A percentile compares a stretch with the other conserved stretches of the same genome.
Conservation (phyloP, 345 rosid genomes). For the Kandelia obovata region DNA sequence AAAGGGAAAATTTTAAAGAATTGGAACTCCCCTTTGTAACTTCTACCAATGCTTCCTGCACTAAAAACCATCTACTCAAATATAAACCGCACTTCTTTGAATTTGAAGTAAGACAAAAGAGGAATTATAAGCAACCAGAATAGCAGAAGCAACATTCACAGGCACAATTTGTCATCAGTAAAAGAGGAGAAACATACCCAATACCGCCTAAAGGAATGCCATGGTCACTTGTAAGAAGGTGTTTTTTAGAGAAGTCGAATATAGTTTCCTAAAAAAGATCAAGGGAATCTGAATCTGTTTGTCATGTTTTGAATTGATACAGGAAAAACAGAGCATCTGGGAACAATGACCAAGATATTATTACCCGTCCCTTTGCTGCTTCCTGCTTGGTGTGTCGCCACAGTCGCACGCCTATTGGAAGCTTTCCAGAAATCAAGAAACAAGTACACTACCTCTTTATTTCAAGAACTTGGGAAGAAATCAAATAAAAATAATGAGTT, state of each 20-base stretch:
- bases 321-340: background rate
- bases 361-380: conserved; percentile 67
- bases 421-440: conserved; percentile 28
- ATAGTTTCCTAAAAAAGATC: conserved; percentile 41
- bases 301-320: background rate
- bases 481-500: background rate
- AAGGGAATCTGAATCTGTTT: conserved; percentile 1
- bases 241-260: conserved; percentile 51
- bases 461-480: background rate
- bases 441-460: background rate
- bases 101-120: background rate
- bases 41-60: conserved; percentile 74
- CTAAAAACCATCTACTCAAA: conserved; percentile 26
- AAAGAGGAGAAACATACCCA: conserved; percentile 45
- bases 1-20: conserved; percentile 48
- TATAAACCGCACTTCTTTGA: background rate
- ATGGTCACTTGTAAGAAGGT: conserved; percentile 48
- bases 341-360: background rate
- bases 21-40: conserved; percentile 64
- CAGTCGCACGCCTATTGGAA: conserved; percentile 57
- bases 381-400: conserved; percentile 48
- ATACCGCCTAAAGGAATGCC: conserved; percentile 75
- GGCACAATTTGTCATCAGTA: background rate
- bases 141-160: background rate
- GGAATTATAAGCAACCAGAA: background rate